Evolutionary conservation across 352 stramenopile genomes (phyloP), one percentile per base, ranked within the genome.

Genomic region (Pythium scleroteichum): DNA sequence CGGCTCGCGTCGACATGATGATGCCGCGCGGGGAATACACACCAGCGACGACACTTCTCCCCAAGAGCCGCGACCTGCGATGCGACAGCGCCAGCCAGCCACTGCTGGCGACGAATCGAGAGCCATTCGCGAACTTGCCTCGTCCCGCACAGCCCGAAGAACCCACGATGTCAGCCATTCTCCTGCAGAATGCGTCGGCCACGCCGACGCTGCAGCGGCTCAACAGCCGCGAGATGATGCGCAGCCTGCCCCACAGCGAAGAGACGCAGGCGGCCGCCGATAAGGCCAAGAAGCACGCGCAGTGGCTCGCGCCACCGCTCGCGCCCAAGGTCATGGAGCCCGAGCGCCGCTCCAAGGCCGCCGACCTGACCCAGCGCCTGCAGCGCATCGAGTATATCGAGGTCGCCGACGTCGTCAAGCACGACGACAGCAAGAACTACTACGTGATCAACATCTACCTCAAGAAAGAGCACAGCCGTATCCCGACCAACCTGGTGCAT

Each of bases 381-480:
- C 56, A 73, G 20, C 62, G 66, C 48, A 76, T 76, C 35, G 61
- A 68, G 39, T 53, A 45, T n/a, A n/a, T 75, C 24, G 70, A 77
- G 55, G 61, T 77, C 48, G 53, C 54, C 26, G 44, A 56, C 22
- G 44, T 69, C 8, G 33, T 67, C 23, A 56, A 67, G 50, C 62
- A 59, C 54, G 58, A 57, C 42, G 35, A 75, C 53, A 49, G 51
- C 16, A 55, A 61, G 20, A 47, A 58, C 27, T 75, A 72, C 59
- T 78, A 71, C 47, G 64, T 71, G 22, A 63, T 78, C 45, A 72
- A 90, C 33, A 69, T 90, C 16, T 90, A 72, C 67, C 61, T 88
- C 4, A 55, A 88, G 62, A 73, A 77, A 53, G 64, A 62, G 33
- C 73, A 78, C 56, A 84, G 64, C n/a, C 78, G 78, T 42, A 85